Evolutionary conservation across 495 filamentous ascomycete genomes (phyloP), one percentile per base, ranked within the genome.

Genomic region (Aspergillus steynii): DNA sequence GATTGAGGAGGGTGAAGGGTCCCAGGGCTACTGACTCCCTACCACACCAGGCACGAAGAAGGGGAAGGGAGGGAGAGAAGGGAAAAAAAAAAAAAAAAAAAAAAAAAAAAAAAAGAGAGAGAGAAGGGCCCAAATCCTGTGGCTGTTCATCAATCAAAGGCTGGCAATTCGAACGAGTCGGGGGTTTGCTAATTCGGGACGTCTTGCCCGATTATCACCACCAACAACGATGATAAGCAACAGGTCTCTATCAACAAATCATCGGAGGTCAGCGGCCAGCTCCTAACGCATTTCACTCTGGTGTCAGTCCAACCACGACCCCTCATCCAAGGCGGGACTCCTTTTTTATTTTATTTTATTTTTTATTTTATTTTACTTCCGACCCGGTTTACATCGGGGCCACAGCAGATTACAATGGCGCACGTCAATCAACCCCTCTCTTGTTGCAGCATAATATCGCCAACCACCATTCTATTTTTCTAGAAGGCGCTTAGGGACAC

Each of bases 391-490:
- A 60, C 61, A 50, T 60, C 57, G 61, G 61, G 42, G 27, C n/a
- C 29, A 29, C 60, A 53, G 50, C n/a, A 55, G 52, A 55, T 32
- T 63, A 47, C 46, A 53, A 59, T 55, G 45, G 50, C 55, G 42
- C 56, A 59, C 53, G 51, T 53, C 61, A 55, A 56, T 64, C 61
- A 56, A 48, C 61, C 61, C 61, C 61, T 64, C 61, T 56, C 57
- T 53, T 26, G 25, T 45, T 51, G 51, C 31, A 56, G 48, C 26
- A 26, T 29, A 50, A 45, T 59, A 64, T 60, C 42, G 47, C 57
- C 50, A 59, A 37, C 61, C 52, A 48, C 48, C 48, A 29, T 60
- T 60, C 50, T 56, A 60, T 63, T 46, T 56, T 64, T 64, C 61
- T 64, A 64, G 61, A 64, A 64, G 57, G 42, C 57, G 32, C 53